A percentile compares a stretch with the other conserved stretches of the same genome.
phyloP scores from a whole-genome alignment of 805 yeast genomes.

The Jamesozyma jinghongensis region DNA sequence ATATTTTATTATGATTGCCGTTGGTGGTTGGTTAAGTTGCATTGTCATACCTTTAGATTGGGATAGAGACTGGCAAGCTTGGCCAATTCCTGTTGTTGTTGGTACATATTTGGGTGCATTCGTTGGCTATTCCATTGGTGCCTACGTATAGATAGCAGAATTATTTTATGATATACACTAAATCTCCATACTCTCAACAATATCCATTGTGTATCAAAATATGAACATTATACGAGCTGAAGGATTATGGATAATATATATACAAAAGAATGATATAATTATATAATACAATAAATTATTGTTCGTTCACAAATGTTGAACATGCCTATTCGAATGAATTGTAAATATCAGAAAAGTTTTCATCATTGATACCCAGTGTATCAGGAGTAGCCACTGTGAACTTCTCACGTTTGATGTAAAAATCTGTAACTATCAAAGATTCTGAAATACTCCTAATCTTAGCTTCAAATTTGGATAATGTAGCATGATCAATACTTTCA shows the following conservation, averaged over 20 bases:
- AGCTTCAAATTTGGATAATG: conserved; percentile 10
- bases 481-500: conserved; percentile 10
- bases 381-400: conserved; percentile 10
- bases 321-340: conserved; percentile 10
- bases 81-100: conserved; percentile 82
- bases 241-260: too few relatives aligned
- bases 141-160: conserved; percentile 15
- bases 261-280: background rate
- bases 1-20: conserved; percentile 26
- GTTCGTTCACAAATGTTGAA: too few relatives aligned
- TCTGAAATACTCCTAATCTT: conserved; percentile 24
- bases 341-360: conserved; percentile 13
- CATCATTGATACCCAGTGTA: conserved; percentile 19
- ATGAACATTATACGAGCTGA: too few relatives aligned
- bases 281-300: background rate
- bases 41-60: conserved; percentile 92
- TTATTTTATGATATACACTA: background rate
- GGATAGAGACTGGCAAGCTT: conserved; percentile 95
- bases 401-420: conserved; percentile 19
- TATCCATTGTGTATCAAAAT: too few relatives aligned
- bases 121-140: conserved; percentile 43
- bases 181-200: too few relatives aligned
- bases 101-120: conserved; percentile 74
- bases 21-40: conserved; percentile 91
- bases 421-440: conserved; percentile 25